Conservation (phyloP, 2,329 filamentous ascomycete genomes). For the Aureobasidium musti region DNA sequence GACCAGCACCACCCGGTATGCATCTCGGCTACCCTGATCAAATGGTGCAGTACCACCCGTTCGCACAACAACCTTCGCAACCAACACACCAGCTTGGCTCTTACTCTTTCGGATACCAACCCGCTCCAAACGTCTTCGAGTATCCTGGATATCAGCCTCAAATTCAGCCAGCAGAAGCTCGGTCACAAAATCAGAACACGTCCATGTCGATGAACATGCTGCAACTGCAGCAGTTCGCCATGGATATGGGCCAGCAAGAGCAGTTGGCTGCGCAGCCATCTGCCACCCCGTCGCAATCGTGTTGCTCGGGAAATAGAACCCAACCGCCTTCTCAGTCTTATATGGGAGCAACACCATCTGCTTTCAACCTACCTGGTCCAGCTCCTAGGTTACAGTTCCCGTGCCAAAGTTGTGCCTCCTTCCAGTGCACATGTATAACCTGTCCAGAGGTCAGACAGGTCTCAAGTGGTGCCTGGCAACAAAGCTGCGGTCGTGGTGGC, state of each 20-base stretch:
- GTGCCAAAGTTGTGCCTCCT: conserved; percentile 30
- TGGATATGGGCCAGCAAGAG: background rate
- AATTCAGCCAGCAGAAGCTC: background rate
- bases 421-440: conserved; percentile 28
- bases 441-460: conserved; percentile 32
- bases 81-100: background rate
- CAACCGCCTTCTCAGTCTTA: conserved; percentile 1
- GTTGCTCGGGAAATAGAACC: conserved; percentile 26
- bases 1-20: background rate
- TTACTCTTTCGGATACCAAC: no score
- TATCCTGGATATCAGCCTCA: background rate
- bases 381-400: conserved; percentile 28
- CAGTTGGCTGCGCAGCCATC: conserved; percentile 22
- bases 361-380: conserved; percentile 14
- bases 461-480: conserved; percentile 30
- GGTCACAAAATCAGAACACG: background rate
- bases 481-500: conserved; percentile 29
- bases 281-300: conserved; percentile 25
- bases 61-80: background rate
- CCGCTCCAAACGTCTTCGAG: background rate
- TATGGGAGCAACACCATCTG: background rate
- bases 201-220: background rate
- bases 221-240: background rate
- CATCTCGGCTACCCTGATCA: background rate
- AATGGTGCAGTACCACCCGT: background rate